These are phyloP conservation scores for Dorcoceras hygrometricum DNA, from an alignment of 257 asterid genomes.

Conservation along the genomic window DNA sequence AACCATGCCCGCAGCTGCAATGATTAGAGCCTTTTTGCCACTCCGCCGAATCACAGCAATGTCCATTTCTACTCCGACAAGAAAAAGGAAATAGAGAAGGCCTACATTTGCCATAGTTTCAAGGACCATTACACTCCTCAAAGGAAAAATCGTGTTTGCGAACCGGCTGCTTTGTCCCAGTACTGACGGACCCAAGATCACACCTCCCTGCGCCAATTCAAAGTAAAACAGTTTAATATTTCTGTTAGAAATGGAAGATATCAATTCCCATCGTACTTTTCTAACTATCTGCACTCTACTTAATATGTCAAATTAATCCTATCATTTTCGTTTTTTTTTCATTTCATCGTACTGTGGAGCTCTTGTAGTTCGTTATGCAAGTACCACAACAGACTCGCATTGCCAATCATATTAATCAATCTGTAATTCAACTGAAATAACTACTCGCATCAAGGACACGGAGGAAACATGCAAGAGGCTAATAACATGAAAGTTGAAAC, in stretches of 20 bases:
- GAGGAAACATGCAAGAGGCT: background rate
- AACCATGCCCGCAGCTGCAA: conserved; percentile 75
- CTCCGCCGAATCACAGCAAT: conserved; percentile 66
- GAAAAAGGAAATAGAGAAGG: conserved; percentile 81
- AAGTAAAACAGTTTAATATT: background rate
- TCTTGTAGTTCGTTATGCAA: background rate
- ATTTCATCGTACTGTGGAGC: too few relatives aligned
- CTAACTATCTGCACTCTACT: background rate
- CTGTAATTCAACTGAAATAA: background rate
- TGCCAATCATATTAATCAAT: background rate
- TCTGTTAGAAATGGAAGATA: background rate
- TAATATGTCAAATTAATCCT: background rate
- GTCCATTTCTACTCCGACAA: conserved; percentile 96
- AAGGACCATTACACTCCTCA: conserved; percentile 91
- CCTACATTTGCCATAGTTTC: conserved; percentile 97
- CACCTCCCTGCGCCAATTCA: conserved; percentile 61
- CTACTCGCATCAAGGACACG: background rate
- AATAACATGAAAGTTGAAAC: background rate
- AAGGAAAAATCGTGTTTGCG: conserved; percentile 59
- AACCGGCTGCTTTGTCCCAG: conserved; percentile 55
- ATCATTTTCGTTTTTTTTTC: too few relatives aligned
- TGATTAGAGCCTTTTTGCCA: conserved; percentile 53
- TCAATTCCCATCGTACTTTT: background rate
- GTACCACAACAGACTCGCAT: background rate
- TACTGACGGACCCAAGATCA: conserved; percentile 86